Percentiles rank a stretch among this genome's conserved stretches.
Evolutionary conservation across 106 monocot genomes (phyloP).

Genomic region (Dendrobium officinale): DNA sequence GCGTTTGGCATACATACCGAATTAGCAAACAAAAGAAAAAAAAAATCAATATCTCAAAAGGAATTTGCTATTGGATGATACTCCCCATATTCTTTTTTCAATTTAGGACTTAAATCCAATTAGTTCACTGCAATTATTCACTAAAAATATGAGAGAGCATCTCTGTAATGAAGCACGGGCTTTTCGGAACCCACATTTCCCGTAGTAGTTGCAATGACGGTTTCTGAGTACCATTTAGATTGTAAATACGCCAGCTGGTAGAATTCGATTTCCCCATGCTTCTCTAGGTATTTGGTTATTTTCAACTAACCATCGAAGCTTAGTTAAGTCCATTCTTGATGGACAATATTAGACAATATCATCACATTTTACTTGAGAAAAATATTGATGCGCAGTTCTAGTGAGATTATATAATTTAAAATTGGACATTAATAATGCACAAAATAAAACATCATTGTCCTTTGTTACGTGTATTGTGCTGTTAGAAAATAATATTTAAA

Average conservation of each 20-base stretch:
- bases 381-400: not conserved
- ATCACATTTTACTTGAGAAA: not conserved
- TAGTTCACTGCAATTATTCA: not conserved
- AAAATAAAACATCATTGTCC: not conserved
- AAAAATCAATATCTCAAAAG: no score
- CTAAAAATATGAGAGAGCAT: not conserved
- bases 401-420: not conserved
- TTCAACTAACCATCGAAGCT: not conserved
- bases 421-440: not conserved
- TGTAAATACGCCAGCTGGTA: not conserved
- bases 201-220: not conserved
- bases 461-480: not conserved
- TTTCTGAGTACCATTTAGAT: not conserved
- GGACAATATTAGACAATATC: not conserved
- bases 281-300: not conserved
- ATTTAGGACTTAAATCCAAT: not conserved
- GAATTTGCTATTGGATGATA: no score
- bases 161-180: not conserved
- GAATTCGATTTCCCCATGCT: not conserved
- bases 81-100: not conserved
- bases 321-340: no score
- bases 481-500: not conserved
- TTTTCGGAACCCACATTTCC: not conserved
- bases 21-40: no score
- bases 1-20: no score